Conservation (phyloP, 306 rosid species). For the Arachis stenosperma region DNA sequence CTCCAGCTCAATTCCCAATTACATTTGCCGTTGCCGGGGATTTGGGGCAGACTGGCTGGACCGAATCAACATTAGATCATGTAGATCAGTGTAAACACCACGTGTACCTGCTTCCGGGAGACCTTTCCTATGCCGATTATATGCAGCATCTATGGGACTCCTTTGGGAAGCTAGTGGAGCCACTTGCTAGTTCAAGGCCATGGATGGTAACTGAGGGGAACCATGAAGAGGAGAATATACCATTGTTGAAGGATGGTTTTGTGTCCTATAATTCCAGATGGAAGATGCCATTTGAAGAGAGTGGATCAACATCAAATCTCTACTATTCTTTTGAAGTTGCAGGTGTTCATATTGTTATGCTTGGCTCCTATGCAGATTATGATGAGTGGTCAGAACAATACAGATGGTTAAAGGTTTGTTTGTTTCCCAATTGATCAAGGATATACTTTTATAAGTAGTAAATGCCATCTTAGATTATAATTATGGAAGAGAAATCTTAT, state of each 20-base stretch:
- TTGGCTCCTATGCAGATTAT: constrained; percentile 84
- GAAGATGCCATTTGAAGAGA: constrained; percentile 92
- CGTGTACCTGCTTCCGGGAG: constrained; percentile 91
- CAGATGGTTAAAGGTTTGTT: constrained; percentile 86
- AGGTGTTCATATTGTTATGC: constrained; percentile 79
- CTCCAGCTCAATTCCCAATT: constrained; percentile 79
- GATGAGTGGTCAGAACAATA: constrained; percentile 76
- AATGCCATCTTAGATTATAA: background rate
- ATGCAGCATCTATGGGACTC: constrained; percentile 83
- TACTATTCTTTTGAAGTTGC: constrained; percentile 91
- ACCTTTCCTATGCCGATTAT: constrained; percentile 92
- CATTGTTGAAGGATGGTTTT: constrained; percentile 63
- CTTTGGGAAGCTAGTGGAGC: constrained; percentile 86
- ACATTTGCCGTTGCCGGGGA: constrained; percentile 92
- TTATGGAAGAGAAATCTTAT: background rate
- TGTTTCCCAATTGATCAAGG: constrained; percentile 13
- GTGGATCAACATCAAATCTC: constrained; percentile 87
- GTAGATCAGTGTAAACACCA: constrained; percentile 77
- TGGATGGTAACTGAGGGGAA: constrained; percentile 99
- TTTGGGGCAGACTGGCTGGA: constrained; percentile 95
- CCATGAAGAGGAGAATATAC: constrained; percentile 80
- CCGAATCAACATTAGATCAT: constrained; percentile 86
- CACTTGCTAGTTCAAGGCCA: constrained; percentile 89
- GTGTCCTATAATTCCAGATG: constrained; percentile 85
- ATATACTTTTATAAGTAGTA: background rate